A percentile compares a stretch with the other conserved stretches of the same genome.
These are phyloP conservation scores for Vigna nakashimae DNA, from an alignment of 306 rosid genomes.

Conservation along the genomic window DNA sequence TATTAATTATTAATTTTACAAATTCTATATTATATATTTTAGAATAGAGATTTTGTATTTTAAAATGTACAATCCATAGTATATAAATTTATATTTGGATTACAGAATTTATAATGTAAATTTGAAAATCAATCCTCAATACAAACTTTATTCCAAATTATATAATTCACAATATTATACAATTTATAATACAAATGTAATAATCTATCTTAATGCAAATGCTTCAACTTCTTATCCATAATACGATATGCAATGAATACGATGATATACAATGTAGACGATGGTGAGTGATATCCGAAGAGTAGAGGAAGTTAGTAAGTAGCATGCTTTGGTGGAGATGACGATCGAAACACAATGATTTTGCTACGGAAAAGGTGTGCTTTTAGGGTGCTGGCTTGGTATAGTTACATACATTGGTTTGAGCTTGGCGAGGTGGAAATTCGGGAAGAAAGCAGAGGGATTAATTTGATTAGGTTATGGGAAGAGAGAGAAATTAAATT, in stretches of 20 bases:
- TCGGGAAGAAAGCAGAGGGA: not conserved
- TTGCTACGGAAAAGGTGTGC: constrained; percentile 42
- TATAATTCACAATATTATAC: no score
- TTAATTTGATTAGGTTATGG: not conserved
- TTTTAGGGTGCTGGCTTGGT: constrained; percentile 26
- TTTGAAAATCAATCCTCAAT: no score
- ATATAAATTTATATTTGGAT: no score
- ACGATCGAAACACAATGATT: constrained; percentile 49
- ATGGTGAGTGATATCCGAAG: not conserved
- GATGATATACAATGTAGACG: not conserved
- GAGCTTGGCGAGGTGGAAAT: not conserved
- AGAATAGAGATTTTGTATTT: no score
- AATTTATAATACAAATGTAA: no score
- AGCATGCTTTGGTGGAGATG: constrained; percentile 41
- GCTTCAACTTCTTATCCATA: no score
- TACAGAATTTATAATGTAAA: no score
- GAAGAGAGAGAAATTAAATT: not conserved
- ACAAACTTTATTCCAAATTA: no score
- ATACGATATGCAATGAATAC: not conserved
- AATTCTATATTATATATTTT: no score
- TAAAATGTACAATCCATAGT: no score
- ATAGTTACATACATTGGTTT: constrained; percentile 15
- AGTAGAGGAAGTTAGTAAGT: constrained; percentile 24
- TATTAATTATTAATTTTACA: no score
- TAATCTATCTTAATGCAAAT: no score